phyloP scores from a whole-genome alignment of 2,329 filamentous ascomycete genomes.

The Mollisiaceae sp. region DNA sequence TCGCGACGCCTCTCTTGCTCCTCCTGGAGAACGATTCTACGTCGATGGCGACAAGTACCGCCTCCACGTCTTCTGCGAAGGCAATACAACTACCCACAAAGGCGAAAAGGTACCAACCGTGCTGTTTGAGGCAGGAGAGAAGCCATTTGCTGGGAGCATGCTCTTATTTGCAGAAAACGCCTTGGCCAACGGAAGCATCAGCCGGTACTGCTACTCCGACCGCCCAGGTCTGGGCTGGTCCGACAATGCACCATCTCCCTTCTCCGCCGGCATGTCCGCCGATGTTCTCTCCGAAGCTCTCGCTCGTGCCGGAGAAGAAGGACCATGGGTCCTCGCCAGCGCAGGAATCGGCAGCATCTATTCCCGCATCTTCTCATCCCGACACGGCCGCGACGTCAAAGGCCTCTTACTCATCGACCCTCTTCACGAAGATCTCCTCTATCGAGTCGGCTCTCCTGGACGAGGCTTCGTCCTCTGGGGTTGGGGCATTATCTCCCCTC shows the following conservation, averaged over 20 bases:
- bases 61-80: constrained; percentile 84
- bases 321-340: constrained; percentile 87
- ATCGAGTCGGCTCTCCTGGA: constrained; percentile 66
- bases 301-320: constrained; percentile 77
- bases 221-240: constrained; percentile 87
- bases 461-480: constrained; percentile 87
- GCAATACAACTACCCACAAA: constrained; percentile 64
- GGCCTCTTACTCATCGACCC: constrained; percentile 88
- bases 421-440: constrained; percentile 84
- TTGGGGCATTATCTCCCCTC: constrained; percentile 81
- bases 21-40: constrained; percentile 76
- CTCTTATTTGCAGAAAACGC: constrained; percentile 80
- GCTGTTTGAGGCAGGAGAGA: constrained; percentile 82
- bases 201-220: constrained; percentile 93
- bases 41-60: constrained; percentile 87
- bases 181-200: constrained; percentile 79
- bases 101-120: constrained; percentile 74
- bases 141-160: constrained; percentile 77
- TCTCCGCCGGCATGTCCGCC: constrained; percentile 91
- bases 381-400: constrained; percentile 74
- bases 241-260: constrained; percentile 91
- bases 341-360: constrained; percentile 89
- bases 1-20: constrained; percentile 74
- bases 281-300: constrained; percentile 89
- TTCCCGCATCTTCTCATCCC: constrained; percentile 86